Conservation (phyloP, 495 filamentous ascomycete genomes). For the Platismatia glauca region DNA sequence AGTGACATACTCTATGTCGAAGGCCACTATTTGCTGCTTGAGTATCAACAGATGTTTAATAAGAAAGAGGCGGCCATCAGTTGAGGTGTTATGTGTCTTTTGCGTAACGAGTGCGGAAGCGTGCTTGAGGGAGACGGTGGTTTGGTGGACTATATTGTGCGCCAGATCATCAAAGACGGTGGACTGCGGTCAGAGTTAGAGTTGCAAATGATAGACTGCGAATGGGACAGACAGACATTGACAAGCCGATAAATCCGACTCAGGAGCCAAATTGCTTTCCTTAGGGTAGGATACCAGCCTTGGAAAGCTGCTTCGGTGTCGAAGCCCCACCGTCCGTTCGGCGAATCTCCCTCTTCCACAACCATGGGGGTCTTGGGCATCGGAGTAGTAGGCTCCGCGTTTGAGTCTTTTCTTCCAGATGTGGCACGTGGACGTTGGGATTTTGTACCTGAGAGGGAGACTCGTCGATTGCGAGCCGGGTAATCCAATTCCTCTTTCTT, state of each 20-base stretch:
- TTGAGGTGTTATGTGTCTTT: constrained; percentile 42
- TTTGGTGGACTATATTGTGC: constrained; percentile 68
- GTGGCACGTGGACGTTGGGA: constrained; percentile 31
- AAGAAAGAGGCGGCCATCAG: constrained; percentile 74
- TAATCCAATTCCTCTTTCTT: constrained; percentile 63
- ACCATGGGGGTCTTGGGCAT: constrained; percentile 45
- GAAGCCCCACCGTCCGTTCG: constrained; percentile 45
- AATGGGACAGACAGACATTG: constrained; percentile 48
- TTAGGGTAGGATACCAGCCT: constrained; percentile 59
- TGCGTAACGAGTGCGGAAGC: constrained; percentile 42
- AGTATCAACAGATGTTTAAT: constrained; percentile 86
- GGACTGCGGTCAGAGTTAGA: constrained; percentile 33
- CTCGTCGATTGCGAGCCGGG: constrained; percentile 42
- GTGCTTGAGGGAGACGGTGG: constrained; percentile 53
- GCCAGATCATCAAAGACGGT: constrained; percentile 70
- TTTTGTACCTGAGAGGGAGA: constrained; percentile 41
- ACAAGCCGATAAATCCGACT: constrained; percentile 77
- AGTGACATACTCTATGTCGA: constrained; percentile 82
- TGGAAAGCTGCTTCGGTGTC: constrained; percentile 41
- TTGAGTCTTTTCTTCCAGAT: constrained; percentile 38
- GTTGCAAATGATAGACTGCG: constrained; percentile 21
- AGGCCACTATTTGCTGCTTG: constrained; percentile 83
- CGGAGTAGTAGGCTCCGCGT: constrained; percentile 37
- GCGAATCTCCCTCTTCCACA: constrained; percentile 39
- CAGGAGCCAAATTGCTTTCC: constrained; percentile 73